These are phyloP conservation scores for Inonotus obliquus DNA, from an alignment of 1,284 basidiomycete species.

Conservation along the genomic window DNA sequence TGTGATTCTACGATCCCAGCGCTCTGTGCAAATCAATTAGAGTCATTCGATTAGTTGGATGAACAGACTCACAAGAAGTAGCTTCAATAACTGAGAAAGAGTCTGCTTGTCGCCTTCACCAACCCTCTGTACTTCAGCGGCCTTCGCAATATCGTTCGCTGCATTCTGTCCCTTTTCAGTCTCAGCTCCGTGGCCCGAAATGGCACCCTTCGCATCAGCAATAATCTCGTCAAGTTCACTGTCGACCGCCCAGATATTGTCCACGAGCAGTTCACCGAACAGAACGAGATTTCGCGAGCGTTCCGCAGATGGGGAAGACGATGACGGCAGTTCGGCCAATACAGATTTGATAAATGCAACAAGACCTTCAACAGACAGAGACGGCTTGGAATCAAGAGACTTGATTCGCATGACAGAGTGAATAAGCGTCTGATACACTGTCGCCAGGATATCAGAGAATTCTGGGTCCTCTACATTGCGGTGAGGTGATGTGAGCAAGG, in stretches of 20 bases:
- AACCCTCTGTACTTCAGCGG: slow-evolving; percentile 42
- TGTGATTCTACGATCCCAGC: slow-evolving; percentile 49
- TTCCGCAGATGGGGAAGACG: slow-evolving; percentile 46
- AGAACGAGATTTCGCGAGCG: slow-evolving; percentile 35
- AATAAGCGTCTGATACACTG: slow-evolving; percentile 61
- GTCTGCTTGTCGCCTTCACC: slow-evolving; percentile 59
- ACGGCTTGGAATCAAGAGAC: slow-evolving; percentile 35
- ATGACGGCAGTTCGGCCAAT: slow-evolving; percentile 57
- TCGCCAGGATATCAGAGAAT: slow-evolving; percentile 51
- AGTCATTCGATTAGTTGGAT: not conserved
- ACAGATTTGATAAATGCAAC: slow-evolving; percentile 60
- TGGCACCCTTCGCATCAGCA: slow-evolving; percentile 44
- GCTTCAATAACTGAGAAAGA: slow-evolving; percentile 54
- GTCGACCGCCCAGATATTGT: slow-evolving; percentile 76
- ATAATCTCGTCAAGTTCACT: slow-evolving; percentile 67
- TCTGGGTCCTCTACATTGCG: slow-evolving; percentile 48
- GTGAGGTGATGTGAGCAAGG: slow-evolving; percentile 51
- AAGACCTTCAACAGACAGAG: slow-evolving; percentile 45
- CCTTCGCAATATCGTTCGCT: slow-evolving; percentile 25
- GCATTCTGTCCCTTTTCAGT: slow-evolving; percentile 15
- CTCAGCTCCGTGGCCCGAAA: slow-evolving; percentile 20
- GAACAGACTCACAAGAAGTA: slow-evolving; percentile 54
- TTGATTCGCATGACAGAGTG: slow-evolving; percentile 53
- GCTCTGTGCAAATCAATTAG: slow-evolving; percentile 37
- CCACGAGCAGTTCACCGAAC: slow-evolving; percentile 68